These are phyloP conservation scores for Fusarium siculi DNA, from an alignment of 2,329 filamentous ascomycete genomes.

Conservation along the genomic window DNA sequence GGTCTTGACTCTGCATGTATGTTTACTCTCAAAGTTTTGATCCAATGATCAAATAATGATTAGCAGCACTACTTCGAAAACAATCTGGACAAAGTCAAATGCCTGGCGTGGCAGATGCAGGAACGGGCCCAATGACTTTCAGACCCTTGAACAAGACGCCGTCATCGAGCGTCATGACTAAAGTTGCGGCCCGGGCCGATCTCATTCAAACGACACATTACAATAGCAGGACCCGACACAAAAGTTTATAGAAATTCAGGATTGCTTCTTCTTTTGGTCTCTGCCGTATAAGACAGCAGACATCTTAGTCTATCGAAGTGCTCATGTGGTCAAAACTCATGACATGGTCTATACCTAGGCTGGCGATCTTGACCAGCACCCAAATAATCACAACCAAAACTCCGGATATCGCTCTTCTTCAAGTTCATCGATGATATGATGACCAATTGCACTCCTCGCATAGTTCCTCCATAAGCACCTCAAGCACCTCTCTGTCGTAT, in stretches of 20 bases:
- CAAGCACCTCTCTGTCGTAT: background rate
- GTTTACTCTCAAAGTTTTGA: background rate
- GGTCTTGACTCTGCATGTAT: background rate
- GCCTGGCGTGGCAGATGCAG: conserved; percentile 20
- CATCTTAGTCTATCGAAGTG: background rate
- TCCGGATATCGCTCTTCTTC: conserved; percentile 44
- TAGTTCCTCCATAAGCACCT: conserved; percentile 24
- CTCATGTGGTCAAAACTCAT: background rate
- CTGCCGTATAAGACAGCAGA: conserved; percentile 2
- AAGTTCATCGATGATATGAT: conserved; percentile 26
- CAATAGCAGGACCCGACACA: background rate
- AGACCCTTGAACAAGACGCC: background rate
- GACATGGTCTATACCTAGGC: conserved; percentile 12
- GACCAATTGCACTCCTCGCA: conserved; percentile 30
- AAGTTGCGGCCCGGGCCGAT: conserved; percentile 10
- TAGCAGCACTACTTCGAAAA: background rate
- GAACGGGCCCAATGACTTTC: conserved; percentile 16
- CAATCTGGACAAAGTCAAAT: background rate
- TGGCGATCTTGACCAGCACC: conserved; percentile 21
- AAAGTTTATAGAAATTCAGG: background rate
- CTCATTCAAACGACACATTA: background rate
- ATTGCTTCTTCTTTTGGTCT: conserved; percentile 2
- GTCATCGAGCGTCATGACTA: conserved; percentile 11
- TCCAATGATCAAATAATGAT: background rate
- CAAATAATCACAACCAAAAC: conserved; percentile 43